A percentile compares a stretch with the other conserved stretches of the same genome.
These are phyloP conservation scores for Corymbia maculata DNA, from an alignment of 345 rosid genomes.

Conservation along the genomic window DNA sequence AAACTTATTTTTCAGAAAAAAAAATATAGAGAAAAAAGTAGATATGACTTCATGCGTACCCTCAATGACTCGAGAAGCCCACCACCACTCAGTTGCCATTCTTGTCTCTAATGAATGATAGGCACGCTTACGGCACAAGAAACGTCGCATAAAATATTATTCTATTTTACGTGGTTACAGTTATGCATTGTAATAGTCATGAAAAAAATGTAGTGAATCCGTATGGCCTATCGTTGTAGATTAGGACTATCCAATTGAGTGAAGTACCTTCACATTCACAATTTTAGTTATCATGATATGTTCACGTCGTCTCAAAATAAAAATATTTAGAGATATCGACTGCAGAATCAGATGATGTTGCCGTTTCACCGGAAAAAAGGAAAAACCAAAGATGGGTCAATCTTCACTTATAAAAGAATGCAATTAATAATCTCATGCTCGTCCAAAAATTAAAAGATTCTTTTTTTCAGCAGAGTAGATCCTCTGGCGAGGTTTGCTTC, in stretches of 20 bases:
- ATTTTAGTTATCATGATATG: background rate
- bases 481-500: background rate
- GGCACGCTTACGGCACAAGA: background rate
- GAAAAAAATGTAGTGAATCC: background rate
- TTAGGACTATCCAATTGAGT: background rate
- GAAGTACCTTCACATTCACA: background rate
- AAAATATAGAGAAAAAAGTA: too few species aligned
- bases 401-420: background rate
- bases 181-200: background rate
- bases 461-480: background rate
- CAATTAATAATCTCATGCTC: background rate
- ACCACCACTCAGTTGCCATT: background rate
- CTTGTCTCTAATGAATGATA: background rate
- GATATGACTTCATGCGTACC: too few species aligned
- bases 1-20: too few species aligned
- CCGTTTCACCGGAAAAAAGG: background rate
- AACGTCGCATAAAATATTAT: background rate
- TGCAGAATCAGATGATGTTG: background rate
- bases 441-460: background rate
- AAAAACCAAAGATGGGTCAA: background rate
- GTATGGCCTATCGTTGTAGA: too few species aligned
- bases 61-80: background rate
- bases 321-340: background rate
- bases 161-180: background rate
- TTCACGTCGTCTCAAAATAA: background rate